Evolutionary conservation across 495 filamentous ascomycete genomes (phyloP), one percentile per base, ranked within the genome.

Genomic region (Aspergillus indologenus): DNA sequence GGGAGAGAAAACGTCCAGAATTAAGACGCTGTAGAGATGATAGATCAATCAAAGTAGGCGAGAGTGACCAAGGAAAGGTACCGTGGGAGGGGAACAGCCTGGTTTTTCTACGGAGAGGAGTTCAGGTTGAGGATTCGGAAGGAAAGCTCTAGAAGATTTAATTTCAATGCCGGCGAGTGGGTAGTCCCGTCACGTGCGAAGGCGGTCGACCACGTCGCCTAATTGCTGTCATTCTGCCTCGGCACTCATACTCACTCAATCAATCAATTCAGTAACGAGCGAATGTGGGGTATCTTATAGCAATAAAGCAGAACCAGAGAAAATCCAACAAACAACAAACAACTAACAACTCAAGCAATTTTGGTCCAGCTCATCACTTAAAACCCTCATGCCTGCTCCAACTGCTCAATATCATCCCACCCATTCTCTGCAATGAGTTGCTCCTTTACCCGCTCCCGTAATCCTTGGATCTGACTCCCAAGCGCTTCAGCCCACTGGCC

Each of bases 401-500:
- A 56, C 56, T 70, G 71, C 64, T 83, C 79, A 56, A 78, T 61
- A 45, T 90, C 87, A 55, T 90, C 87, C 89, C 89, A 92, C 1
- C 87, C 89, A 40, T 87, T 87, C 17, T 85, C 82, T 60, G 80
- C 81, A 47, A 87, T 61, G 63, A 92, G 73, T 70, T 82, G 88
- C n/a, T 77, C 81, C 18, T 82, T 82, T 0, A 90, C 83, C 47
- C 87, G 73, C 64, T 79, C 73, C 57, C 79, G 78, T 54, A 80
- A 71, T 9, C 71, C 79, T 58, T 79, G 78, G 58, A 89, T 74
- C 58, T 83, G 76, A 47, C 78, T 78, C 12, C 87, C 87, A 18
- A 90, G 66, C 15, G 85, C 87, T 64, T 89, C 86, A 14, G 73
- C 68, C 86, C 94, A 98, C 71, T 94, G 90, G 22, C 90, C 87